These are phyloP conservation scores for Debaryomyces psychrophilus DNA, from an alignment of 1,139 yeast genomes.

Conservation along the genomic window DNA sequence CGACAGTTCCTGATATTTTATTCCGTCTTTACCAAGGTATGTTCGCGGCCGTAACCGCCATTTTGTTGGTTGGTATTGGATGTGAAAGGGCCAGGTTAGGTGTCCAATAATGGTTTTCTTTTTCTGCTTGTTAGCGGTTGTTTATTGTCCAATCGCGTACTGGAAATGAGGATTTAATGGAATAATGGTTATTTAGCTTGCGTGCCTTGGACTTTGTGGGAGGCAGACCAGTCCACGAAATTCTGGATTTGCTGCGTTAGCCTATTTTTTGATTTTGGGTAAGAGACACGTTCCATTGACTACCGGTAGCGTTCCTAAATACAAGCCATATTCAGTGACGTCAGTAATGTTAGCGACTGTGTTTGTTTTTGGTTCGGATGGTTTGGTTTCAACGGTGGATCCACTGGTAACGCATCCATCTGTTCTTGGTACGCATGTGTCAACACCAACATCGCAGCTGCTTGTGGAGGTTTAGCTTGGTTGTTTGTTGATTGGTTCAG, in stretches of 20 bases:
- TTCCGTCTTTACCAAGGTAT: slow-evolving; percentile 92
- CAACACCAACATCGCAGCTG: slow-evolving; percentile 92
- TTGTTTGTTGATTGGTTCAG: slow-evolving; percentile 89
- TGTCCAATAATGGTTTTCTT: slow-evolving; percentile 94
- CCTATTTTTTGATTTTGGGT: slow-evolving; percentile 89
- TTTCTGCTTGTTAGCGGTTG: slow-evolving; percentile 93
- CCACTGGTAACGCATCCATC: slow-evolving; percentile 87
- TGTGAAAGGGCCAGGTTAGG: slow-evolving; percentile 96
- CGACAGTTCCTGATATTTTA: slow-evolving; percentile 79
- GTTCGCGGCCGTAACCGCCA: slow-evolving; percentile 92
- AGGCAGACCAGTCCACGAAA: slow-evolving; percentile 97
- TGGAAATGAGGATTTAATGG: slow-evolving; percentile 97
- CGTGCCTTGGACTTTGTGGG: slow-evolving; percentile 97
- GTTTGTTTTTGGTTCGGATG: slow-evolving; percentile 97
- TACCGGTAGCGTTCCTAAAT: slow-evolving; percentile 71
- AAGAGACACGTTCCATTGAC: slow-evolving; percentile 86
- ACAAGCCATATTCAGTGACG: slow-evolving; percentile 89
- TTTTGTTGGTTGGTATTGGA: slow-evolving; percentile 95
- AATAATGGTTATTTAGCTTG: slow-evolving; percentile 76
- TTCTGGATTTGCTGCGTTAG: slow-evolving; percentile 93
- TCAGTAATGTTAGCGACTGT: slow-evolving; percentile 92
- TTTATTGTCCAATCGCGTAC: slow-evolving; percentile 91
- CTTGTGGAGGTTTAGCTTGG: slow-evolving; percentile 91
- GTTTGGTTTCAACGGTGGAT: slow-evolving; percentile 98
- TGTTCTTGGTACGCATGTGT: slow-evolving; percentile 94